Percentiles rank a stretch among this genome's conserved stretches.
phyloP scores from a whole-genome alignment of 2,329 filamentous ascomycete genomes.

The Neocucurbitaria cava region DNA sequence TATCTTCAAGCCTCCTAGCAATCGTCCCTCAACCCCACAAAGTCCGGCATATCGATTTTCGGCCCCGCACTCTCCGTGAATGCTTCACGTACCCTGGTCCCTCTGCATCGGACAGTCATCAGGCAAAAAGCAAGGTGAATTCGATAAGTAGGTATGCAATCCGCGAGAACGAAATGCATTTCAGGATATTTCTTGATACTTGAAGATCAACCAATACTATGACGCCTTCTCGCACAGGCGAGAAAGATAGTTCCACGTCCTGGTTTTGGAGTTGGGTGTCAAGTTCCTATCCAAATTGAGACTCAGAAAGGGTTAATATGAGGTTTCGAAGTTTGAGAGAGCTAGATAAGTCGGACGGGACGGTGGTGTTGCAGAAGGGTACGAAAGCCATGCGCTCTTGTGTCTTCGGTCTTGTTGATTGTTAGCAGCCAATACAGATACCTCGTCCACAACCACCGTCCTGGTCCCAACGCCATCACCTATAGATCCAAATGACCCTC shows the following conservation, averaged over 20 bases:
- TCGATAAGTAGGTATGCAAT: background rate
- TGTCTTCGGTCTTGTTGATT: background rate
- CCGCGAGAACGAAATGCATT: background rate
- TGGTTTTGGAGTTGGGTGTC: slow-evolving; percentile 25
- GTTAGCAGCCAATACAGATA: background rate
- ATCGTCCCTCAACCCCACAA: background rate
- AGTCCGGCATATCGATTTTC: background rate
- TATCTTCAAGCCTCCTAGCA: background rate
- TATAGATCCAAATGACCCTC: slow-evolving; percentile 57
- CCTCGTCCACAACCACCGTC: slow-evolving; percentile 37
- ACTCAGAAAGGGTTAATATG: slow-evolving; percentile 25
- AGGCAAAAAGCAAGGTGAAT: background rate
- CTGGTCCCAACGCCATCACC: slow-evolving; percentile 57
- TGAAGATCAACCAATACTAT: slow-evolving; percentile 10
- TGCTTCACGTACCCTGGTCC: background rate
- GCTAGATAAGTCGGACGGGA: slow-evolving; percentile 49
- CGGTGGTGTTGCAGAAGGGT: slow-evolving; percentile 45
- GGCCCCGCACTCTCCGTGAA: background rate
- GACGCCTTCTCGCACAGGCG: slow-evolving; percentile 7
- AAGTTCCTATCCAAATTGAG: slow-evolving; percentile 22
- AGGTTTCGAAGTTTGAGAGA: slow-evolving; percentile 43
- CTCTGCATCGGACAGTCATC: background rate
- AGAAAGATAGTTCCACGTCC: slow-evolving; percentile 13
- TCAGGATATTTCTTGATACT: slow-evolving; percentile 4
- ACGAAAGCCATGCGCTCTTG: background rate